phyloP scores from a whole-genome alignment of 306 rosid genomes.

The Gleditsia sinensis region DNA sequence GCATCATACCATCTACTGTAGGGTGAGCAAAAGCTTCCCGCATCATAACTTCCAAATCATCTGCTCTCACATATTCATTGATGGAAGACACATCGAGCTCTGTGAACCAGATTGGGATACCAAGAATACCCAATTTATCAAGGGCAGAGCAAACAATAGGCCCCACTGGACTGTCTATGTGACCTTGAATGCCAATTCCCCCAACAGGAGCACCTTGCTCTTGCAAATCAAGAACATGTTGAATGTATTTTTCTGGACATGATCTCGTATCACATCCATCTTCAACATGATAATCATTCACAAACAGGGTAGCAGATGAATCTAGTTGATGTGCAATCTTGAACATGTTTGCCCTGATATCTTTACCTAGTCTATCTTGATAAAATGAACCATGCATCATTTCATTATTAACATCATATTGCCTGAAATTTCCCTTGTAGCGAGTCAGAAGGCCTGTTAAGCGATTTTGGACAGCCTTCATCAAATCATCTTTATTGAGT shows the following conservation, averaged over 20 bases:
- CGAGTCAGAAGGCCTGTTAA: constrained; percentile 62
- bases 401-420: constrained; percentile 91
- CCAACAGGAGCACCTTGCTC: constrained; percentile 83
- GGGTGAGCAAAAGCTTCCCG: constrained; percentile 82
- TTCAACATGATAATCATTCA: constrained; percentile 84
- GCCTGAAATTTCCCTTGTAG: constrained; percentile 81
- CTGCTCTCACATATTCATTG: constrained; percentile 74
- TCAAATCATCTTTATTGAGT: constrained; percentile 61
- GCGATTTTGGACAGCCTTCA: constrained; percentile 74
- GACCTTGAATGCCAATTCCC: constrained; percentile 92
- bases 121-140: constrained; percentile 72
- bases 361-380: constrained; percentile 74
- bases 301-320: constrained; percentile 65
- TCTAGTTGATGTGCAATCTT: constrained; percentile 73
- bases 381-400: constrained; percentile 90
- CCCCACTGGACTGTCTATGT: constrained; percentile 85
- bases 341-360: constrained; percentile 81
- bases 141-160: constrained; percentile 75
- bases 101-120: constrained; percentile 87
- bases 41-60: constrained; percentile 86
- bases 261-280: constrained; percentile 77
- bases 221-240: constrained; percentile 72
- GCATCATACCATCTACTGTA: constrained; percentile 72
- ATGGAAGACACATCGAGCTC: constrained; percentile 82
- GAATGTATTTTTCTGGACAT: constrained; percentile 74